Conservation (phyloP, 495 filamentous ascomycete species). For the Cercophora scortea region DNA sequence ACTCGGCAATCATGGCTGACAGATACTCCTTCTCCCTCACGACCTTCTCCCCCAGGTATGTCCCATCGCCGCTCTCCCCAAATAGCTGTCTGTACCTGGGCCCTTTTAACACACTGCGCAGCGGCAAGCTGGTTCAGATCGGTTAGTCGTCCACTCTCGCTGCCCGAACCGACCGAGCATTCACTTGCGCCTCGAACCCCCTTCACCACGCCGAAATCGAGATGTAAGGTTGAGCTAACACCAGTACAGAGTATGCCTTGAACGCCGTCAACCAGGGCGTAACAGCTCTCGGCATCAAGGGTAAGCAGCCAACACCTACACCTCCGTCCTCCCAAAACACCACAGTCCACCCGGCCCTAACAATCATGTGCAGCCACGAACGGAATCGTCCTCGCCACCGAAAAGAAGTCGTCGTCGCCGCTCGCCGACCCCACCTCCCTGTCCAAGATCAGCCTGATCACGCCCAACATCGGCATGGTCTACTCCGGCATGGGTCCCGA, state of each 20-base stretch:
- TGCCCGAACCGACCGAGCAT: background rate
- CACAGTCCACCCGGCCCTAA: too few species aligned
- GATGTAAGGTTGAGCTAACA: background rate
- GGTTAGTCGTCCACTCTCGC: conserved; percentile 37
- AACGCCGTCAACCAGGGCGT: conserved; percentile 99
- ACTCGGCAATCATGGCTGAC: conserved; percentile 68
- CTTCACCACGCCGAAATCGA: too few species aligned
- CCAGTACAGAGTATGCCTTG: conserved; percentile 81
- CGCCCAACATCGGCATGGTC: conserved; percentile 99
- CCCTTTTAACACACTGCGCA: conserved; percentile 40
- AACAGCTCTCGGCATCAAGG: conserved; percentile 97
- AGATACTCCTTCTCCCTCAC: conserved; percentile 99
- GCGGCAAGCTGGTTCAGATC: conserved; percentile 89
- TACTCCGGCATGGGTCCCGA: conserved; percentile 99
- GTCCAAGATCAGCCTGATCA: conserved; percentile 96
- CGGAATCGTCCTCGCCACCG: conserved; percentile 96
- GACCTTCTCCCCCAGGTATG: conserved; percentile 98
- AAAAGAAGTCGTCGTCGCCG: conserved; percentile 97
- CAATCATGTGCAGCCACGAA: conserved; percentile 64
- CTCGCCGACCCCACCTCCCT: conserved; percentile 89
- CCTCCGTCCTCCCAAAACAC: background rate
- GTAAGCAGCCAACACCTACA: conserved; percentile 34
- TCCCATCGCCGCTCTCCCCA: background rate
- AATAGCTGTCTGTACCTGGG: background rate
- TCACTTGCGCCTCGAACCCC: background rate